phyloP scores from a whole-genome alignment of 2,329 filamentous ascomycete species.

The Neurospora sp. region DNA sequence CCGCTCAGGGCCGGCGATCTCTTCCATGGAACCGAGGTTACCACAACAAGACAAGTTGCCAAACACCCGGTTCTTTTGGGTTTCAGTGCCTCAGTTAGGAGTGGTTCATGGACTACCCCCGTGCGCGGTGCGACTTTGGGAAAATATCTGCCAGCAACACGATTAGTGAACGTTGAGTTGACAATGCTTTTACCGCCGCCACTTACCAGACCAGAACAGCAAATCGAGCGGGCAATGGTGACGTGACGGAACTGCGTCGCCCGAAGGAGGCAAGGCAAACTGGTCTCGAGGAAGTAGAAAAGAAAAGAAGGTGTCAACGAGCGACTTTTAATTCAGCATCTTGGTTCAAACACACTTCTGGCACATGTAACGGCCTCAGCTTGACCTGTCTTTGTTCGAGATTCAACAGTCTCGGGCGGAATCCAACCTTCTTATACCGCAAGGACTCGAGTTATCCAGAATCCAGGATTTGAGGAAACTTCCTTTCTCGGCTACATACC shows the following conservation, averaged over 20 bases:
- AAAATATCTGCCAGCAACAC: background rate
- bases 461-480: no score
- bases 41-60: background rate
- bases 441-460: no score
- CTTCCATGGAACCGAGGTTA: background rate
- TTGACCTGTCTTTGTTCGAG: background rate
- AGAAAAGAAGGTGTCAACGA: background rate
- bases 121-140: background rate
- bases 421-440: background rate
- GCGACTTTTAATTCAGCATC: background rate
- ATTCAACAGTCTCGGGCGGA: background rate
- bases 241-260: background rate
- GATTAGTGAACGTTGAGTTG: background rate
- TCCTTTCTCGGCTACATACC: no score
- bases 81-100: background rate
- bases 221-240: background rate
- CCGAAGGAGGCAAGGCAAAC: background rate
- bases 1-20: background rate
- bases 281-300: background rate
- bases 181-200: background rate
- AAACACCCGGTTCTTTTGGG: background rate
- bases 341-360: background rate
- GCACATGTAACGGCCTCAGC: background rate
- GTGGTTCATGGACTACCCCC: background rate
- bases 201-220: background rate